These are phyloP conservation scores for Ogataea saltuana DNA, from an alignment of 805 yeast species.

Conservation along the genomic window DNA sequence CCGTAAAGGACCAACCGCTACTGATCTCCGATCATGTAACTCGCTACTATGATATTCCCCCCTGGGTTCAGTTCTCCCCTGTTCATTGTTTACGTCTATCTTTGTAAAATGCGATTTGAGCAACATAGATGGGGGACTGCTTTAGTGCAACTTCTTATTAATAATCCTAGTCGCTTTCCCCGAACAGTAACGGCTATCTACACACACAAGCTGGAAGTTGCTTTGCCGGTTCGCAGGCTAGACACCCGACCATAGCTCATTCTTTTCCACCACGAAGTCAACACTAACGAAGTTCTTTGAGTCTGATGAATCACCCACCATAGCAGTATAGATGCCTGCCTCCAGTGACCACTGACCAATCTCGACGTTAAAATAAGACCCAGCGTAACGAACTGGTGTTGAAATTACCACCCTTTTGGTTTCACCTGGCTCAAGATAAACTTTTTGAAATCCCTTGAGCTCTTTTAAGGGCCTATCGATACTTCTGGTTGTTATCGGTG, in stretches of 20 bases:
- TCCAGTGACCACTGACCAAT: slow-evolving; percentile 53
- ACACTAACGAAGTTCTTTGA: slow-evolving; percentile 2
- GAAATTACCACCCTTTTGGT: slow-evolving; percentile 37
- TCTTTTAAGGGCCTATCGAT: slow-evolving; percentile 55
- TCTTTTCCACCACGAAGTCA: not conserved
- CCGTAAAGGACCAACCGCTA: too few relatives aligned
- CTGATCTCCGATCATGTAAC: too few relatives aligned
- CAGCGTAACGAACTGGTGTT: slow-evolving; percentile 48
- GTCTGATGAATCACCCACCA: slow-evolving; percentile 42
- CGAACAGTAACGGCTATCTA: too few relatives aligned
- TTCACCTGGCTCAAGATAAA: slow-evolving; percentile 46
- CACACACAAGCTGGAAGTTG: too few relatives aligned
- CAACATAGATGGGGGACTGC: too few relatives aligned
- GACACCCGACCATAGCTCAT: not conserved
- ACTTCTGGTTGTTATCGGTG: slow-evolving; percentile 38
- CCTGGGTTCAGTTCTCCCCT: too few relatives aligned
- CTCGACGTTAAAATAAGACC: slow-evolving; percentile 55
- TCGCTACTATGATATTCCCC: too few relatives aligned
- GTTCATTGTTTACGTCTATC: too few relatives aligned
- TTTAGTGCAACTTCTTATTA: too few relatives aligned
- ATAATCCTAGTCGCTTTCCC: too few relatives aligned
- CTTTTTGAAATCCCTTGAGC: slow-evolving; percentile 57
- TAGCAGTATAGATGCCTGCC: slow-evolving; percentile 49
- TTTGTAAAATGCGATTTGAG: too few relatives aligned
- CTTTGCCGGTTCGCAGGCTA: too few relatives aligned